Conservation (phyloP, 2,329 filamentous ascomycete genomes). For the Nannizzia gypsea region DNA sequence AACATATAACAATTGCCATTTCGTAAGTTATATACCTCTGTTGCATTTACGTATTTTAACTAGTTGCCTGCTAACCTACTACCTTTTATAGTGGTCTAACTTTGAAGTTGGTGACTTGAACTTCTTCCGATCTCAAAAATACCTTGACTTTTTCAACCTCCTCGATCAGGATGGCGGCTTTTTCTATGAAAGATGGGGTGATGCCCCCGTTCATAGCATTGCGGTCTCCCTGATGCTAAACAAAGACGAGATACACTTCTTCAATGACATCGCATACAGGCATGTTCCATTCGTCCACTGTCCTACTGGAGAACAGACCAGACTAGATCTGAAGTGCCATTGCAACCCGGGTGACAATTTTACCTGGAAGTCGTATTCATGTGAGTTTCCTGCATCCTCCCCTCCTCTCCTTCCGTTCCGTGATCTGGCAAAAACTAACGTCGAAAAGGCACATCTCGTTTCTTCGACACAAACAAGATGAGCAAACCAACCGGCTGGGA, state of each 20-base stretch:
- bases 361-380: conserved; percentile 98
- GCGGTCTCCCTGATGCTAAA: conserved; percentile 74
- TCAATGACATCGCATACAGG: conserved; percentile 97
- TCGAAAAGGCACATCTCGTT: conserved; percentile 64
- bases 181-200: conserved; percentile 98
- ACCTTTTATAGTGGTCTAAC: conserved; percentile 73
- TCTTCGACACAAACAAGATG: conserved; percentile 69
- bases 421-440: background rate
- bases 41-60: background rate
- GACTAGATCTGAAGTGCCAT: conserved; percentile 77
- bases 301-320: conserved; percentile 75
- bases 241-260: conserved; percentile 95
- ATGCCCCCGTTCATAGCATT: conserved; percentile 97
- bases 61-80: conserved; percentile 13
- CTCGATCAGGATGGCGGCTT: conserved; percentile 89
- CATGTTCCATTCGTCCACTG: conserved; percentile 98
- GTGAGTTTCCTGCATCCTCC: conserved; percentile 43
- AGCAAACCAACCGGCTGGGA: conserved; percentile 79
- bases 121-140: conserved; percentile 82
- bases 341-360: conserved; percentile 97
- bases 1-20: conserved; percentile 94
- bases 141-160: conserved; percentile 79
- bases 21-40: conserved; percentile 49
- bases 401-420: background rate
- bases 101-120: conserved; percentile 92